Percentiles rank a stretch among this genome's conserved stretches.
These are phyloP conservation scores for Ogataea populi-albae DNA, from an alignment of 805 yeast species.

Conservation along the genomic window DNA sequence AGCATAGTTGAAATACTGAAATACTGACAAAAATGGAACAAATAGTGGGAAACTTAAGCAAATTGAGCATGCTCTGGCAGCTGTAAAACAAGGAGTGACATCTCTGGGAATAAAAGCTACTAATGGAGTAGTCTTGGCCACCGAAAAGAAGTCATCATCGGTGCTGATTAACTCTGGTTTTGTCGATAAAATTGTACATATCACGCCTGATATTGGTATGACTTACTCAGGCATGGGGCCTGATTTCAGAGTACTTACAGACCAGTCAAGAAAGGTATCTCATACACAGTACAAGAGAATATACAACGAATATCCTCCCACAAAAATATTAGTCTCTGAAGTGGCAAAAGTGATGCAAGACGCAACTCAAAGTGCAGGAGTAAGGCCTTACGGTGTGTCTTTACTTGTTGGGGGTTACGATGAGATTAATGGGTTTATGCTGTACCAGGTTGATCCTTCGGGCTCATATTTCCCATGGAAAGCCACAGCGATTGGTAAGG, in stretches of 20 bases:
- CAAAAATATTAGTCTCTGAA: slow-evolving; percentile 88
- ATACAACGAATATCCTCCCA: slow-evolving; percentile 97
- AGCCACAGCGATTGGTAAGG: slow-evolving; percentile 98
- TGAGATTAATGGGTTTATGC: slow-evolving; percentile 61
- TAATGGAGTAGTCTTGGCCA: slow-evolving; percentile 94
- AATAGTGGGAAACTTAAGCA: slow-evolving; percentile 92
- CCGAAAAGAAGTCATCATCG: slow-evolving; percentile 88
- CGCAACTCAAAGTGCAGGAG: slow-evolving; percentile 98
- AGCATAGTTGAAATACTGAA: too few relatives aligned
- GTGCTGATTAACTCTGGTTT: slow-evolving; percentile 72
- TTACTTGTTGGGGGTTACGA: slow-evolving; percentile 93
- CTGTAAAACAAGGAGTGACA: slow-evolving; percentile 97
- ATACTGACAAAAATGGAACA: too few relatives aligned
- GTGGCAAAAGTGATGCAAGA: slow-evolving; percentile 97
- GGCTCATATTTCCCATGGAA: slow-evolving; percentile 99
- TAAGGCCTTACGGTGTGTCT: slow-evolving; percentile 98
- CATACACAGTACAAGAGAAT: slow-evolving; percentile 90
- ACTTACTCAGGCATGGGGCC: slow-evolving; percentile 99
- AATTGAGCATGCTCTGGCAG: slow-evolving; percentile 95
- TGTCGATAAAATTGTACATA: slow-evolving; percentile 70
- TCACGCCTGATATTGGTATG: slow-evolving; percentile 96
- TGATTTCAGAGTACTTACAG: slow-evolving; percentile 91
- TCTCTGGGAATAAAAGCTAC: slow-evolving; percentile 91
- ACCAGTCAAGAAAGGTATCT: slow-evolving; percentile 88
- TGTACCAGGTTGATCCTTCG: slow-evolving; percentile 97